phyloP scores from a whole-genome alignment of 192 early-diverging fungal genomes.

The Chytriomyces confervae region DNA sequence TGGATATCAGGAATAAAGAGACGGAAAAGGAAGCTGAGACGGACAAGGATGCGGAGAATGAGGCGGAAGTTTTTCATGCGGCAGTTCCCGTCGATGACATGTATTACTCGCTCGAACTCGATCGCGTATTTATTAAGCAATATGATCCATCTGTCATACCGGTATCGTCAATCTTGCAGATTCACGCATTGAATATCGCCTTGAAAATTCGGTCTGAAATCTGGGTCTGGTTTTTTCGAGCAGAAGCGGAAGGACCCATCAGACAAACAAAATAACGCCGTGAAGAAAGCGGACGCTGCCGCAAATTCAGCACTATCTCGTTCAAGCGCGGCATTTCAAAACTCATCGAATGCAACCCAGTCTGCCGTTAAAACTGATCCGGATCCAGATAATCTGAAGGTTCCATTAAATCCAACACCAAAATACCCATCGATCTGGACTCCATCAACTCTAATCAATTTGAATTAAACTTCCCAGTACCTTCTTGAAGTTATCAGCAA shows the following conservation, averaged over 20 bases:
- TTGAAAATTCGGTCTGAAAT: no score
- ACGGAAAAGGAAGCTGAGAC: no score
- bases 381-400: conserved; percentile 25
- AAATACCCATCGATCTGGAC: neutral
- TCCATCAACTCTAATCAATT: no score
- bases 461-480: conserved; percentile 57
- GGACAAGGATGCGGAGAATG: no score
- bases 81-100: conserved; percentile 56
- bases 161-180: neutral
- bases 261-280: no score
- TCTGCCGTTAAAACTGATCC: conserved; percentile 8
- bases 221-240: no score
- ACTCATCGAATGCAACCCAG: neutral
- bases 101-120: conserved; percentile 72
- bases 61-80: no score
- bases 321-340: neutral
- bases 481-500: conserved; percentile 77
- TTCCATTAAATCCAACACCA: neutral
- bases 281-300: no score
- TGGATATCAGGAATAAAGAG: no score
- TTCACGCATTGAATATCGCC: no score
- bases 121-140: conserved; percentile 62
- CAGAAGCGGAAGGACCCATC: no score
- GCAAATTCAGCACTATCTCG: neutral
- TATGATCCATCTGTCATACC: conserved; percentile 38